Base-by-base conservation (phyloP, 169 alveolate species). In the Cryptosporidium ryanae region DNA sequence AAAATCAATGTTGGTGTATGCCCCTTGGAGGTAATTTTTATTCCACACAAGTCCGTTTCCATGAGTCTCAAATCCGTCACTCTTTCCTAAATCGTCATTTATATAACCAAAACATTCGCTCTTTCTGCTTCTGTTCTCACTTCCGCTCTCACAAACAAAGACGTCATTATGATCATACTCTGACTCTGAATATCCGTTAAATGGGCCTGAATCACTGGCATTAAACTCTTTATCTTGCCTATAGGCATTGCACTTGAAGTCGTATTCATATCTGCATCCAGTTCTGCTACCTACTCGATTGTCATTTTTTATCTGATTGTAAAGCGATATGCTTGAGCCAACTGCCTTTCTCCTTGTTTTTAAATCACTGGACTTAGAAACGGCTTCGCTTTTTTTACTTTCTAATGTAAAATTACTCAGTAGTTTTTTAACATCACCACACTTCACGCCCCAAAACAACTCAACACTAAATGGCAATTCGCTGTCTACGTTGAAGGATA, bases 361-460 rank as follows among this genome's bases (percentile, higher is more conserved):
- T 17, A 21, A 32, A 15, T 44, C n/a, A 6, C 12, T 31, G 0
- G 17, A 0, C 27, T 10, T 8, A 3, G n/a, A 31, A 21, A 27
- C 87, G 15, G 18, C 44, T 25, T 76, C 87, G 15, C 29, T 34
- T 10, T 52, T 49, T 5, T 15, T 54, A 1, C 7, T 49, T 44
- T 66, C 82, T 13, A 65, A 32, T n/a, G 1, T 10, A 38, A 4
- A 6, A 38, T 10, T 10, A 38, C 46, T 38, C 4, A 76, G 15
- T 15, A 76, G 29, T 46, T 59, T 38, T 17, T 38, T 34, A 43
- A 63, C 48, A 25, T n/a, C 71, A 13, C 21, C 15, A 55, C 38
- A 76, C 15, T 76, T 59, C 7, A 76, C 87, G 0, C 87, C 87
- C 87, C 87, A 76, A 38, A 76, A 61, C 29, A 59, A 31, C 59